A percentile compares a stretch with the other conserved stretches of the same genome.
Evolutionary conservation across 768 basidiomycete species (phyloP).

Genomic region (Rhodotorula taiwanensis): DNA sequence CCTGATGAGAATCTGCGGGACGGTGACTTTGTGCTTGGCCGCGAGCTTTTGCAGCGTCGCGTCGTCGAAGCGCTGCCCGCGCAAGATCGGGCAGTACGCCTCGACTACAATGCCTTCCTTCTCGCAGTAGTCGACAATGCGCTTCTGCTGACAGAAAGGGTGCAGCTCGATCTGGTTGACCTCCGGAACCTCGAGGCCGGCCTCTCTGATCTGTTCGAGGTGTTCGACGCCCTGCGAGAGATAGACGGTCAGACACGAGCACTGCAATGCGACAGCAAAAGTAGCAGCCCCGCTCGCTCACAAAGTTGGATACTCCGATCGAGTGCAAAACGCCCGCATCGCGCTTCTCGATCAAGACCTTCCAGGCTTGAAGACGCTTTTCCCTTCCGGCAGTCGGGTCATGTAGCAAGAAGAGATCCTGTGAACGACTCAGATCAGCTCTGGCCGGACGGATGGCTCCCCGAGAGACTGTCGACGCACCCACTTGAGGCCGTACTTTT

Average conservation of each 20-base stretch:
- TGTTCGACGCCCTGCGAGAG: constrained; percentile 47
- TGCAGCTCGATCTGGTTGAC: constrained; percentile 54
- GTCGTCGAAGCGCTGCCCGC: constrained; percentile 47
- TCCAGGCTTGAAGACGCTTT: constrained; percentile 50
- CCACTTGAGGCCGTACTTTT: constrained; percentile 25
- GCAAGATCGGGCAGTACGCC: constrained; percentile 70
- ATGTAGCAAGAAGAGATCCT: constrained; percentile 46
- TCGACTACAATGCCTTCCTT: constrained; percentile 58
- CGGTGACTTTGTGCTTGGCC: constrained; percentile 46
- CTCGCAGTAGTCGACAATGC: constrained; percentile 58
- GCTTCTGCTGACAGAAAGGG: constrained; percentile 62
- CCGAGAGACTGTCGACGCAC: background rate
- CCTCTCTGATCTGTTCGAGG: constrained; percentile 59
- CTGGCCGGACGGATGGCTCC: background rate
- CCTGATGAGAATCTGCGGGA: constrained; percentile 49
- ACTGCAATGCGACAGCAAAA: background rate
- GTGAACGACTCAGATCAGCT: background rate
- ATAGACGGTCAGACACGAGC: background rate
- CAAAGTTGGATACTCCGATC: constrained; percentile 81
- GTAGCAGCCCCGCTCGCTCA: constrained; percentile 34
- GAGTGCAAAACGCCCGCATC: constrained; percentile 68
- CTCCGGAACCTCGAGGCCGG: constrained; percentile 56
- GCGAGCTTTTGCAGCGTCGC: constrained; percentile 55
- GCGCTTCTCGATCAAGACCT: constrained; percentile 65
- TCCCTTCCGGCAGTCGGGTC: constrained; percentile 45